Evolutionary conservation across 139 green algal genomes (phyloP).

Genomic region (Zygnema cylindricum): DNA sequence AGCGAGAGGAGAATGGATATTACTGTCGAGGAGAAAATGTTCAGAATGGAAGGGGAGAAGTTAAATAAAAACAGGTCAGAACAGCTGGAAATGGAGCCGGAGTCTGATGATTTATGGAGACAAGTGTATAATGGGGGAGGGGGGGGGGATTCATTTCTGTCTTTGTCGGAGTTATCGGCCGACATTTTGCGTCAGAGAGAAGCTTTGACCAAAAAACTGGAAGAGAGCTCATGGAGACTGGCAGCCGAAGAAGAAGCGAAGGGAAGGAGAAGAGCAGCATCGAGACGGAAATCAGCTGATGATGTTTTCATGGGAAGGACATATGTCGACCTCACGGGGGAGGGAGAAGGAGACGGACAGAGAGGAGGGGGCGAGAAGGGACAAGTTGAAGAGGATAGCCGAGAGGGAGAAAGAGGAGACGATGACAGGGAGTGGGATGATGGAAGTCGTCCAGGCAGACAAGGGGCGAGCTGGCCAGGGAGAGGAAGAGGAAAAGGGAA

Average conservation of each 20-base stretch:
- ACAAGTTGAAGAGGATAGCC: neutral
- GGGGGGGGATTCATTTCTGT: too few species aligned
- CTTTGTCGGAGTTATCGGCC: too few species aligned
- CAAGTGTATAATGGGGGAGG: neutral
- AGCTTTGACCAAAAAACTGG: neutral
- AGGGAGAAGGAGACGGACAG: neutral
- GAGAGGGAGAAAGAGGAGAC: too few species aligned
- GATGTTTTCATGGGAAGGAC: neutral
- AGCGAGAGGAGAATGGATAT: too few species aligned
- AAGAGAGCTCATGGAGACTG: neutral
- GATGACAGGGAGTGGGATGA: too few species aligned
- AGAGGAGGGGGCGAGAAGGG: neutral
- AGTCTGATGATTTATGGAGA: neutral
- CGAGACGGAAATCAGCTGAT: neutral
- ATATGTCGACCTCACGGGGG: neutral
- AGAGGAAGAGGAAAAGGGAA: too few species aligned
- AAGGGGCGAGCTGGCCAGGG: neutral
- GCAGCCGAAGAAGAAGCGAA: neutral
- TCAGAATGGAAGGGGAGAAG: too few species aligned
- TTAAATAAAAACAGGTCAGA: too few species aligned
- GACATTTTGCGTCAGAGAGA: neutral
- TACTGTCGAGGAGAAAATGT: too few species aligned
- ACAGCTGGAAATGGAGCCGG: neutral
- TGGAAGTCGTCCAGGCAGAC: neutral
- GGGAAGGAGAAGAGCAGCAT: neutral